Evolutionary conservation across 1,139 yeast species (phyloP).

Genomic region (Geotrichum reessii): DNA sequence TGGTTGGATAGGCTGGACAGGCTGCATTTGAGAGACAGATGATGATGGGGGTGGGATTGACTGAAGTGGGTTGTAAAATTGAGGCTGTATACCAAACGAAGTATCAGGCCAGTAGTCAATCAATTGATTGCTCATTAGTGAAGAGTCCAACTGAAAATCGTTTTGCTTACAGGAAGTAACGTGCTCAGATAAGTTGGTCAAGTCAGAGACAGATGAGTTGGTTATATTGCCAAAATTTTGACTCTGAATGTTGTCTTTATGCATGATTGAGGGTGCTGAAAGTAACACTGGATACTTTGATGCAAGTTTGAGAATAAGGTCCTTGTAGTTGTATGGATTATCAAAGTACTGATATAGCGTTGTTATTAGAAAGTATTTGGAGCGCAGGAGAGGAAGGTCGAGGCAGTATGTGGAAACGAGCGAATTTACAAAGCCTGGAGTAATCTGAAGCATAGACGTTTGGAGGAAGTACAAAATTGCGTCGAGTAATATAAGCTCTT

Average conservation of each 20-base stretch:
- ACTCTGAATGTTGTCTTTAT: neutral
- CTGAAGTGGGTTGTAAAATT: neutral
- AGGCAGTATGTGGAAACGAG: neutral
- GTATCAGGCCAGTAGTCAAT: slow-evolving; percentile 1
- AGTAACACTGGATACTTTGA: neutral
- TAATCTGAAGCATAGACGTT: neutral
- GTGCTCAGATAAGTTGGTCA: neutral
- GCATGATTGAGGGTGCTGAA: neutral
- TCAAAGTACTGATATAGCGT: neutral
- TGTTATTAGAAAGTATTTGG: neutral
- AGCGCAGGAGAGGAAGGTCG: neutral
- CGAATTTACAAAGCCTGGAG: neutral
- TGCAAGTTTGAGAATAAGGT: neutral
- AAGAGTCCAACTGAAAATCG: neutral
- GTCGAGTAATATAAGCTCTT: neutral
- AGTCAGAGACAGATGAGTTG: neutral
- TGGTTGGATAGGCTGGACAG: slow-evolving; percentile 1
- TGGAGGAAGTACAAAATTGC: neutral
- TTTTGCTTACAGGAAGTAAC: neutral
- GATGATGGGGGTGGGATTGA: neutral
- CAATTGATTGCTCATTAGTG: neutral
- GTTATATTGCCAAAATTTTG: neutral
- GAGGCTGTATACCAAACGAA: neutral
- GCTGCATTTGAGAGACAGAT: neutral
- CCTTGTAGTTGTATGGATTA: neutral